Evolutionary conservation across 441 rosid species (phyloP), one percentile per base, ranked within the genome.

Genomic region (Brassica hybrid): DNA sequence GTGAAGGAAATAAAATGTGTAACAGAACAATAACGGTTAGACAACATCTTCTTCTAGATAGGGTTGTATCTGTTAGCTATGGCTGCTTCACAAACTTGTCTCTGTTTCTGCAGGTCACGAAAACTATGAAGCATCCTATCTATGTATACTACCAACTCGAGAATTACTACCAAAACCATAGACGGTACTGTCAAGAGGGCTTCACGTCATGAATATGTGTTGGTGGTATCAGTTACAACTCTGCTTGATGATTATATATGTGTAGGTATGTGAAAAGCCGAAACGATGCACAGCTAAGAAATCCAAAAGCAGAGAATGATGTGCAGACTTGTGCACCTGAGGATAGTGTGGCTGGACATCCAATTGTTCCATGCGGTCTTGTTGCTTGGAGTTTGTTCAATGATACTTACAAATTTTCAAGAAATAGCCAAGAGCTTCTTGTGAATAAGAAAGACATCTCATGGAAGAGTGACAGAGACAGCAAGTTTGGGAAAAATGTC

Each of bases 361-460:
- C 83, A 45, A 88, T 94, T 74, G 94, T 91, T 10, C 97, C 98
- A 27, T 94, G 98, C 78, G 97, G 97, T 80, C 94, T 94, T 38
- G 90, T 94, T 64, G 98, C 98, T 17, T 94, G 98, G 97, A 94
- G 98, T 81, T 87, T 94, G 85, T 94, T 94, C 81, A 94, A 94
- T n/a, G 97, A 94, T 80, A 91, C 97, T 11, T 94, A 88, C 70
- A 45, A 0, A 23, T 91, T 92, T 76, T 76, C 92, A 30, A 84
- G 79, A 81, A 84, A 86, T 61, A 84, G 72, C 79, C 16, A 62
- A 54, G 71, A 75, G 25, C 69, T 94, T 79, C 18, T 56, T 1
- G 88, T 94, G 85, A 92, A 90, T 72, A 92, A 88, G 86, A 84
- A 63, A 27, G 86, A 41, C 8, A 94, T 94, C 69, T 88, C 97